Evolutionary conservation across 148 eudicot genomes (phyloP).

Genomic region (Persicaria tinctoria): DNA sequence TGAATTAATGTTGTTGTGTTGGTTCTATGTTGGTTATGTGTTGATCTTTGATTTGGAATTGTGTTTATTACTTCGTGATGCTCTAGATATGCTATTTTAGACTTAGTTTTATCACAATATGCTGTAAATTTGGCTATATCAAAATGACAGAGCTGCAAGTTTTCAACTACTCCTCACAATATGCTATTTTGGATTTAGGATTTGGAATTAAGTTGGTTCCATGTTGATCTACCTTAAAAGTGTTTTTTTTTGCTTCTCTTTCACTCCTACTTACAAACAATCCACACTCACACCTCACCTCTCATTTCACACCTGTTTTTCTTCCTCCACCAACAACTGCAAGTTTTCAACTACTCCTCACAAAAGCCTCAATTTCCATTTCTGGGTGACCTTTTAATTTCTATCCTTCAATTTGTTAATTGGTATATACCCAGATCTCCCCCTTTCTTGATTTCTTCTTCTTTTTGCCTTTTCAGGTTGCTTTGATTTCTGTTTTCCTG

Average conservation of each 20-base stretch:
- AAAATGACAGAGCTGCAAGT: too few species aligned
- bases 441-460: background rate
- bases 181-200: too few species aligned
- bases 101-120: too few species aligned
- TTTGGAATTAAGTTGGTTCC: too few species aligned
- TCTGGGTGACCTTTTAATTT: background rate
- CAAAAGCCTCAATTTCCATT: too few species aligned
- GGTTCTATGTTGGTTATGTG: too few species aligned
- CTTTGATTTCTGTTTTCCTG: background rate
- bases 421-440: background rate
- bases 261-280: slow-evolving; percentile 1
- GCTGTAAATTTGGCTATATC: too few species aligned
- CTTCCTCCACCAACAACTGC: background rate
- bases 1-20: too few species aligned
- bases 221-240: background rate
- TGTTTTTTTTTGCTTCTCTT: background rate
- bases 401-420: background rate
- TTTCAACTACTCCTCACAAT: too few species aligned
- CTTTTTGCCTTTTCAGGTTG: background rate
- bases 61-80: too few species aligned
- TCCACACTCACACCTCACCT: background rate
- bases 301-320: background rate
- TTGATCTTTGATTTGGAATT: too few species aligned
- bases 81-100: too few species aligned
- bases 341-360: background rate